These are phyloP conservation scores for Filobasidium floriforme DNA, from an alignment of 768 basidiomycete genomes.

Conservation along the genomic window DNA sequence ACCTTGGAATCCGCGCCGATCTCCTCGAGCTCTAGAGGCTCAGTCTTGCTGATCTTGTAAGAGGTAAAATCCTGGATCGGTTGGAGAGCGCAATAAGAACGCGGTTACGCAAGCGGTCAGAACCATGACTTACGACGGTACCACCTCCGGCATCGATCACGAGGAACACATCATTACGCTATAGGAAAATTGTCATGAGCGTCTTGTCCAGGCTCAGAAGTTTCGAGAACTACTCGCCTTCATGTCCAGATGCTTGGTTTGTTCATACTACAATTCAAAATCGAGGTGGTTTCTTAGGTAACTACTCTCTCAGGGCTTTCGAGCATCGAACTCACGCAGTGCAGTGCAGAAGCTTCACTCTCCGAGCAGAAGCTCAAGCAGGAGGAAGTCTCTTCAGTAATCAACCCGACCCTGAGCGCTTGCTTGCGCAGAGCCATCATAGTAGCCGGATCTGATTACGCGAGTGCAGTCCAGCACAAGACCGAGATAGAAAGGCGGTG, in stretches of 20 bases:
- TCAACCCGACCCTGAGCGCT: neutral
- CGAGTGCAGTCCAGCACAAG: no score
- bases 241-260: neutral
- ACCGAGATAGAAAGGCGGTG: no score
- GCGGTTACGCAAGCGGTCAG: neutral
- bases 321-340: neutral
- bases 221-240: neutral
- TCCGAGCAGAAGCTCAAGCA: neutral
- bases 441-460: neutral
- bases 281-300: neutral
- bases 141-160: neutral
- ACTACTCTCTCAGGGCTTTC: neutral
- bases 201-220: neutral
- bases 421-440: neutral
- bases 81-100: neutral
- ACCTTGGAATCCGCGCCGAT: neutral
- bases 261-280: neutral
- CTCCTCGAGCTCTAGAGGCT: neutral
- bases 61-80: neutral
- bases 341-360: neutral
- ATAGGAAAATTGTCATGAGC: neutral
- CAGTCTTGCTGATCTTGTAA: constrained; percentile 1
- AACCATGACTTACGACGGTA: neutral
- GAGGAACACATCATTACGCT: neutral
- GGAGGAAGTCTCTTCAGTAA: neutral